These are phyloP conservation scores for Aspergillus thermomutatus DNA, from an alignment of 2,329 filamentous ascomycete species.

Conservation along the genomic window DNA sequence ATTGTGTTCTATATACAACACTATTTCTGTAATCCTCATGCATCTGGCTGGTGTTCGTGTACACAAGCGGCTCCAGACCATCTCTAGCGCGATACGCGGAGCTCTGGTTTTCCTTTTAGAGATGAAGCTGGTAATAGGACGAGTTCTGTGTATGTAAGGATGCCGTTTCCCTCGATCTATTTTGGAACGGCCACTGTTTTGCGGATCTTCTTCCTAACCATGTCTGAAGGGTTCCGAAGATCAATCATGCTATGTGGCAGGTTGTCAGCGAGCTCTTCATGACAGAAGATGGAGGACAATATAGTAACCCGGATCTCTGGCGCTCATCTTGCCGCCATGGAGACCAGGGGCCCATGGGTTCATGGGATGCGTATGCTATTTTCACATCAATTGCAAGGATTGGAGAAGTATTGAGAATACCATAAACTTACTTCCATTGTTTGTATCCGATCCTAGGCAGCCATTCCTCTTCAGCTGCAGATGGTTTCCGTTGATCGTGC, in stretches of 20 bases:
- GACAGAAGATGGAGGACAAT: background rate
- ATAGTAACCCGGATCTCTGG: slow-evolving; percentile 49
- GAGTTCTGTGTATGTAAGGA: slow-evolving; percentile 81
- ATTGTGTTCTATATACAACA: slow-evolving; percentile 52
- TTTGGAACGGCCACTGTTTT: slow-evolving; percentile 79
- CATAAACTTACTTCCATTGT: slow-evolving; percentile 46
- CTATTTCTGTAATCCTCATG: slow-evolving; percentile 78
- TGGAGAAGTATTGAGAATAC: background rate
- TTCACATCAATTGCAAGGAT: background rate
- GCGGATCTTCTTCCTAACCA: slow-evolving; percentile 75
- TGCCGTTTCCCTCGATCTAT: slow-evolving; percentile 77
- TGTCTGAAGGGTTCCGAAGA: slow-evolving; percentile 74
- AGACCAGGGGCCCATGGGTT: slow-evolving; percentile 90
- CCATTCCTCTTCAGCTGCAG: slow-evolving; percentile 68
- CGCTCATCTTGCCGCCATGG: slow-evolving; percentile 79
- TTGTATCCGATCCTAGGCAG: slow-evolving; percentile 83
- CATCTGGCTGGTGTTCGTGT: slow-evolving; percentile 70
- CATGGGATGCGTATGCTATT: slow-evolving; percentile 64
- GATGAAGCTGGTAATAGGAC: slow-evolving; percentile 70
- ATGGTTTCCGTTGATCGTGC: slow-evolving; percentile 43
- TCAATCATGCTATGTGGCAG: slow-evolving; percentile 64
- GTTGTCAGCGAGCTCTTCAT: background rate
- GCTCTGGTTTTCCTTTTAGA: slow-evolving; percentile 52
- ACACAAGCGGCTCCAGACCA: slow-evolving; percentile 67
- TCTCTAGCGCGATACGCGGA: slow-evolving; percentile 66